phyloP scores from a whole-genome alignment of 352 stramenopile genomes.

The Pythium aphanidermatum region DNA sequence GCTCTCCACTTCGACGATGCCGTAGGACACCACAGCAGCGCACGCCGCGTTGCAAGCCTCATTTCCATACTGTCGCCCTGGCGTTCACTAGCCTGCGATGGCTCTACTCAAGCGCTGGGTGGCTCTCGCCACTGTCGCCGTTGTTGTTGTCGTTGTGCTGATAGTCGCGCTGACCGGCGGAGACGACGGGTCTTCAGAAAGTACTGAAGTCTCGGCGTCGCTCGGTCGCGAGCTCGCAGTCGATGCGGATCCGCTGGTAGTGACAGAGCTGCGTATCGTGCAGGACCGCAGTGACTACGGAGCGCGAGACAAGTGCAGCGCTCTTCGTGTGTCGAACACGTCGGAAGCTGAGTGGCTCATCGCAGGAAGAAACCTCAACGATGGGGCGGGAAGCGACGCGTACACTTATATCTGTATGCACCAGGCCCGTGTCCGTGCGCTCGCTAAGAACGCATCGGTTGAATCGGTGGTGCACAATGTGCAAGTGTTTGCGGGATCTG shows the following conservation, averaged over 20 bases:
- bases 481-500: background rate
- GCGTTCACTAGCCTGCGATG: too few species aligned
- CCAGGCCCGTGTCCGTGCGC: background rate
- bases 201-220: background rate
- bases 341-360: slow-evolving; percentile 6
- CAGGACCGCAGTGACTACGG: slow-evolving; percentile 2
- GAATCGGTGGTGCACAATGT: slow-evolving; percentile 4
- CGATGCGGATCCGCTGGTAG: slow-evolving; percentile 6
- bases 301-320: slow-evolving; percentile 4
- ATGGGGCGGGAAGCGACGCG: background rate
- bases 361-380: slow-evolving; percentile 11
- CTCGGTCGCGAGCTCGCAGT: background rate
- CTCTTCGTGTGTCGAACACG: background rate
- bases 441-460: background rate
- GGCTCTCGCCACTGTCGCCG: too few species aligned
- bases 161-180: too few species aligned
- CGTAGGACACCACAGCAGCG: too few species aligned
- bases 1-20: too few species aligned
- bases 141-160: too few species aligned
- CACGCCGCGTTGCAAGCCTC: too few species aligned
- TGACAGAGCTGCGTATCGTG: slow-evolving; percentile 9
- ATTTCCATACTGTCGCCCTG: too few species aligned
- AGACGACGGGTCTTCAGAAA: too few species aligned
- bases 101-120: too few species aligned
- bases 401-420: slow-evolving; percentile 12